Percentiles rank a stretch among this genome's conserved stretches.
Conservation (phyloP, 495 filamentous ascomycete species). For the Aspergillus coremiiformis region DNA sequence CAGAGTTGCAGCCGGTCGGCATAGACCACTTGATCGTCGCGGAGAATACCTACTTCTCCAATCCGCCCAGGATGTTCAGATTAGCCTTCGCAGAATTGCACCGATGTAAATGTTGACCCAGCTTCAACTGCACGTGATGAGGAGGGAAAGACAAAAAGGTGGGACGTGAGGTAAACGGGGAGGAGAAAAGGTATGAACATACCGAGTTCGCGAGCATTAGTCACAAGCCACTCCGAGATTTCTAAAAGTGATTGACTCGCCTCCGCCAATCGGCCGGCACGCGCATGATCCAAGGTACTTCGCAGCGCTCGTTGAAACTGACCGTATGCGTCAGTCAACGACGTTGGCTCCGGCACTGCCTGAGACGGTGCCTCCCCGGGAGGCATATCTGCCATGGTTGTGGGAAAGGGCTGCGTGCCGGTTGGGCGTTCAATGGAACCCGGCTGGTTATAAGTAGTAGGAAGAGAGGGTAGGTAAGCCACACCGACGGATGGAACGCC, state of each 20-base stretch:
- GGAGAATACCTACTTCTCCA: slow-evolving; percentile 49
- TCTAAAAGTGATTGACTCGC: slow-evolving; percentile 66
- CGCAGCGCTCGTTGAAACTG: slow-evolving; percentile 67
- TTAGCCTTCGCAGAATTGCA: slow-evolving; percentile 19
- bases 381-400: slow-evolving; percentile 48
- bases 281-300: slow-evolving; percentile 67
- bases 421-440: slow-evolving; percentile 42
- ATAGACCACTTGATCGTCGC: slow-evolving; percentile 68
- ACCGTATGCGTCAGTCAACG: slow-evolving; percentile 58
- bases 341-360: slow-evolving; percentile 26
- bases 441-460: slow-evolving; percentile 49
- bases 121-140: no score
- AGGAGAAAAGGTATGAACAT: slow-evolving; percentile 32
- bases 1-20: slow-evolving; percentile 71
- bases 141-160: slow-evolving; percentile 1
- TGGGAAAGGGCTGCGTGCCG: slow-evolving; percentile 45
- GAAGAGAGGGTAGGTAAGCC: slow-evolving; percentile 45
- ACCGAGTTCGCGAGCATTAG: slow-evolving; percentile 79
- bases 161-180: slow-evolving; percentile 6
- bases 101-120: no score
- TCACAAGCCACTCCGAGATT: slow-evolving; percentile 79
- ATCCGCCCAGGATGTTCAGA: slow-evolving; percentile 14
- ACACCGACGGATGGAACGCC: slow-evolving; percentile 47
- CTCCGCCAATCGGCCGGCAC: slow-evolving; percentile 62
- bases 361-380: slow-evolving; percentile 38